Evolutionary conservation across 2,329 filamentous ascomycete genomes (phyloP).

Genomic region (Ploettnerulaceae sp.): DNA sequence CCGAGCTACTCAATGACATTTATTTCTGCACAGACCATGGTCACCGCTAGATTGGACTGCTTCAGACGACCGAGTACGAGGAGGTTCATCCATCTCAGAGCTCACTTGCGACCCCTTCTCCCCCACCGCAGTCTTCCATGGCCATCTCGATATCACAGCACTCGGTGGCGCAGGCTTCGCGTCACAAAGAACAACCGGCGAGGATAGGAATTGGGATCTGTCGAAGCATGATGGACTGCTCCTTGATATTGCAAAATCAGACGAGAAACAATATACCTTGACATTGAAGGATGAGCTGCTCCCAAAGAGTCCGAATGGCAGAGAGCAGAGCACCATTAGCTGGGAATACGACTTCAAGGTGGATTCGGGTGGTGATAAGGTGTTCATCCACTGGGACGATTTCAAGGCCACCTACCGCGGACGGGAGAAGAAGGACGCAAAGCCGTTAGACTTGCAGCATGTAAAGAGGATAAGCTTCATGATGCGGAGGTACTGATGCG

Average conservation of each 20-base stretch:
- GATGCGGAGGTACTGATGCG: slow-evolving; percentile 66
- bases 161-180: slow-evolving; percentile 80
- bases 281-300: slow-evolving; percentile 67
- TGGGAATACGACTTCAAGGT: slow-evolving; percentile 67
- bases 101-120: slow-evolving; percentile 36
- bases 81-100: slow-evolving; percentile 58
- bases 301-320: slow-evolving; percentile 52
- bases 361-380: slow-evolving; percentile 32
- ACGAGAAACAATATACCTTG: slow-evolving; percentile 67
- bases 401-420: slow-evolving; percentile 73
- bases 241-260: slow-evolving; percentile 47
- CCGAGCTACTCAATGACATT: not conserved
- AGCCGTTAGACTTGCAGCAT: slow-evolving; percentile 51
- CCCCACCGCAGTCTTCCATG: slow-evolving; percentile 52
- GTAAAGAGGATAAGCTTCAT: slow-evolving; percentile 70
- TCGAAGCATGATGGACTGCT: slow-evolving; percentile 56
- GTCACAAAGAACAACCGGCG: slow-evolving; percentile 62
- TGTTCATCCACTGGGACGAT: slow-evolving; percentile 59
- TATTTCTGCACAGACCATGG: slow-evolving; percentile 48
- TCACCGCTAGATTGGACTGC: slow-evolving; percentile 56
- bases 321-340: slow-evolving; percentile 66
- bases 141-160: slow-evolving; percentile 65
- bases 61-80: slow-evolving; percentile 72
- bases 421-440: slow-evolving; percentile 54
- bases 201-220: slow-evolving; percentile 58